Conservation (phyloP, 108 stramenopile species). For the Nitzschia inconspicua region DNA sequence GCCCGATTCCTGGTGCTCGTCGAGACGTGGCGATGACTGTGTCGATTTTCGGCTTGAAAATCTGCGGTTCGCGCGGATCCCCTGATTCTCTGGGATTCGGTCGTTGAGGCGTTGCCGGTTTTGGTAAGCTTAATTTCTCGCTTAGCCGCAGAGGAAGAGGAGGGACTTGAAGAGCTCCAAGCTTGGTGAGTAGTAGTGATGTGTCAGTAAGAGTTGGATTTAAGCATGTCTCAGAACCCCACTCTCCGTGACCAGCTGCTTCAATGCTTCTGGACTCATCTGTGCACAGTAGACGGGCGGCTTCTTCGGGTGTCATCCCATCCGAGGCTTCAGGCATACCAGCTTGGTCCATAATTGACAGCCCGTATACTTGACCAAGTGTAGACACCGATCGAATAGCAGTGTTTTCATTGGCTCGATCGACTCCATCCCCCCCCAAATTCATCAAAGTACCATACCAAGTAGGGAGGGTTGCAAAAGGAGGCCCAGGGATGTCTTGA, state of each 20-base stretch:
- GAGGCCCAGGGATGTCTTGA: conserved; percentile 22
- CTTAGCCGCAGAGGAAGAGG: conserved; percentile 67
- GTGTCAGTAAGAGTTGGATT: conserved; percentile 65
- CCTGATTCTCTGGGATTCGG: conserved; percentile 14
- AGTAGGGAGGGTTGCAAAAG: conserved; percentile 20
- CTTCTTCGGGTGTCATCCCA: conserved; percentile 7
- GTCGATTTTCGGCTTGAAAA: conserved; percentile 53
- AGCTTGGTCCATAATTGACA: conserved; percentile 46
- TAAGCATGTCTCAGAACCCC: conserved; percentile 66
- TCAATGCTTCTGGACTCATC: conserved; percentile 47
- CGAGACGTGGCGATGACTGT: conserved; percentile 61
- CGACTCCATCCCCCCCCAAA: neutral
- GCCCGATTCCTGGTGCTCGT: conserved; percentile 56
- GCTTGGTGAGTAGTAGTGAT: conserved; percentile 52
- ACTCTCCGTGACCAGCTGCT: conserved; percentile 68
- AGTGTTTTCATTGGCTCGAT: conserved; percentile 20
- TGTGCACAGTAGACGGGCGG: conserved; percentile 5
- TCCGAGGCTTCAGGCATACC: neutral
- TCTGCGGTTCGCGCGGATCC: conserved; percentile 1
- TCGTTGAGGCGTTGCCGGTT: neutral
- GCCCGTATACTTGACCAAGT: conserved; percentile 49
- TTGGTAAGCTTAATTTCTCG: conserved; percentile 7
- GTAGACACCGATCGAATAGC: conserved; percentile 47
- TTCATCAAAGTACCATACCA: conserved; percentile 41
- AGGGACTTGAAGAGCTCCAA: conserved; percentile 69